A percentile compares a stretch with the other conserved stretches of the same genome.
Evolutionary conservation across 2,329 filamentous ascomycete genomes (phyloP).

Genomic region (Botryosphaeria dothidea): DNA sequence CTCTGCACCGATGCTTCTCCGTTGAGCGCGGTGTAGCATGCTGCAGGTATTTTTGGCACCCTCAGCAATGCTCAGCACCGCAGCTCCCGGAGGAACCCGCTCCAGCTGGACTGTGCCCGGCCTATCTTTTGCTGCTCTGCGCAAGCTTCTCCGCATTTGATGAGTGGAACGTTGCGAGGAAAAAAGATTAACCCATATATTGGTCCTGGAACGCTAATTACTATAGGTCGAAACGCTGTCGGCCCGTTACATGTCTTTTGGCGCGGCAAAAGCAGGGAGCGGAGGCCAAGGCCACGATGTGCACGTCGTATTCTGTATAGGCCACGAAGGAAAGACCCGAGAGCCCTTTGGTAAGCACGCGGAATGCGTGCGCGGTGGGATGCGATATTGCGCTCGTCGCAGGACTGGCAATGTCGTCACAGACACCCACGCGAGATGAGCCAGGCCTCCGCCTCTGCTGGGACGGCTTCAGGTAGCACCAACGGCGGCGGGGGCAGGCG

Average conservation of each 20-base stretch:
- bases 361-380: neutral
- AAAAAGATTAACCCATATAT: conserved; percentile 12
- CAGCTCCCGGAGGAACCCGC: neutral
- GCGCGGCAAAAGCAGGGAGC: conserved; percentile 7
- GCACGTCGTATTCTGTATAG: conserved; percentile 2
- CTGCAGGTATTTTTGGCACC: neutral
- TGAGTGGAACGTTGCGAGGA: conserved; percentile 13
- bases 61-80: neutral
- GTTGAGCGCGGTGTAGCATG: neutral
- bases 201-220: neutral
- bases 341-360: neutral
- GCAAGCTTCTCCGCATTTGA: conserved; percentile 11
- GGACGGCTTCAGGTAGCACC: neutral
- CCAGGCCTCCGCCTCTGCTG: neutral
- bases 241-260: conserved; percentile 4
- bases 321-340: neutral
- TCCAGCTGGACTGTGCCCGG: neutral
- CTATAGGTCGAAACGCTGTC: conserved; percentile 10
- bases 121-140: conserved; percentile 7
- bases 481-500: neutral
- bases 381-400: conserved; percentile 13
- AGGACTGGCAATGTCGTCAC: neutral
- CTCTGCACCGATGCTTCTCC: neutral
- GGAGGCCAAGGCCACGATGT: neutral
- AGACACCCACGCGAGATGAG: neutral